Evolutionary conservation across 2,329 filamentous ascomycete genomes (phyloP), one percentile per base, ranked within the genome.

Genomic region (Trichoderma oligosporum): DNA sequence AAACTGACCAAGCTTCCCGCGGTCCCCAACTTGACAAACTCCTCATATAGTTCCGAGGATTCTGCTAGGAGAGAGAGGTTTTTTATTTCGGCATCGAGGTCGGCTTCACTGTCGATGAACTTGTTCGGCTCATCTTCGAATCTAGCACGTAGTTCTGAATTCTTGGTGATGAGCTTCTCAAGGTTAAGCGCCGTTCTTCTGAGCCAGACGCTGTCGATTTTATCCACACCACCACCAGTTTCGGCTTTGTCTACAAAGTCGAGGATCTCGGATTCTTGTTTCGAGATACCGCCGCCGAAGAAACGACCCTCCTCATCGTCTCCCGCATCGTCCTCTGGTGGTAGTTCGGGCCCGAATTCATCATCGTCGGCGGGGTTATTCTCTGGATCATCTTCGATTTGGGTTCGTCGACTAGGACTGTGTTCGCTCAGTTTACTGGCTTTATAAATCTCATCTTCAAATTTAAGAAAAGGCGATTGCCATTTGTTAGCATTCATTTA

Each of bases 271-370:
- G 85, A 86, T 63, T 95, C 91, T 63, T 90, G 82, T 58, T 86
- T 81, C 24, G 87, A 90, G 65, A 99, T 87, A 31, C 94, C 94
- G 54, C 91, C 89, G 41, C 93, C 94, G 66, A 97, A 99, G 77
- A 99, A 99, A 9, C 94, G 86, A 1, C 93, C 94, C 62, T 96
- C 94, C 53, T 96, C 91, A 65, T 96, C 92, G 63, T 93, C 89
- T 44, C 69, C 70, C 78, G 74, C 60, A 2, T 81, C 76, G 46
- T 83, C 80, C 7, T 76, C 75, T 9, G 82, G 81, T 1, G 78
- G 76, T 22, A 70, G 63, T 3, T 72, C 66, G 27, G 76, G 77
- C 14, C 76, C 76, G 58, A 75, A 75, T 46, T 82, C 82, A 33
- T 75, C 73, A 39, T 79, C 77, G 29, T 78, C 78, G 58, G 81